These are phyloP conservation scores for Schoenoplectus triqueter DNA, from an alignment of 202 grass and related monocot genomes.

Conservation along the genomic window DNA sequence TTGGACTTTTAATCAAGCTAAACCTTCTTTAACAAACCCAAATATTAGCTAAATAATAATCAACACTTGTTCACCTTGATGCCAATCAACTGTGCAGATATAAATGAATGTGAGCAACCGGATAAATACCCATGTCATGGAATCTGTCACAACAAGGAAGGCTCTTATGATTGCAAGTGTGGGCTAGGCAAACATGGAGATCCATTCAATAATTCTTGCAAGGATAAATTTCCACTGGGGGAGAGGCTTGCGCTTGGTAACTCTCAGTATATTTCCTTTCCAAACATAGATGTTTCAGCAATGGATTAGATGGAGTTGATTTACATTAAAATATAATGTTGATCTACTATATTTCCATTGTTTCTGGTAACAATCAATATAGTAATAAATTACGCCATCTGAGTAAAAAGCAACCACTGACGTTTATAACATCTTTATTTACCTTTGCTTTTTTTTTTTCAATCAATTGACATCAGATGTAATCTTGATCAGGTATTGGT, in stretches of 20 bases:
- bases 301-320: too few relatives aligned
- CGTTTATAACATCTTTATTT: not conserved
- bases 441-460: not conserved
- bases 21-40: not conserved
- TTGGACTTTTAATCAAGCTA: not conserved
- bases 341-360: not conserved
- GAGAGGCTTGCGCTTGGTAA: constrained; percentile 36
- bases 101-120: constrained; percentile 38
- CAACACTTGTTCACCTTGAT: not conserved
- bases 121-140: constrained; percentile 44
- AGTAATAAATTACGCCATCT: not conserved
- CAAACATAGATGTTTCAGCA: not conserved
- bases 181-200: not conserved
- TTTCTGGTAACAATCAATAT: not conserved
- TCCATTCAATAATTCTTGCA: constrained; percentile 5
- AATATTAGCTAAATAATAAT: not conserved
- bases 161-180: constrained; percentile 42
- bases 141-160: constrained; percentile 33
- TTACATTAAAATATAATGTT: too few relatives aligned
- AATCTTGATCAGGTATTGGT: constrained; percentile 24
- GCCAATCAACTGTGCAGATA: constrained; percentile 41
- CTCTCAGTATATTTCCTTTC: not conserved
- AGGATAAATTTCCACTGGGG: not conserved
- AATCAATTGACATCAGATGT: not conserved
- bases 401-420: not conserved